phyloP scores from a whole-genome alignment of 1,284 basidiomycete genomes.

The Heterobasidion irregulare region DNA sequence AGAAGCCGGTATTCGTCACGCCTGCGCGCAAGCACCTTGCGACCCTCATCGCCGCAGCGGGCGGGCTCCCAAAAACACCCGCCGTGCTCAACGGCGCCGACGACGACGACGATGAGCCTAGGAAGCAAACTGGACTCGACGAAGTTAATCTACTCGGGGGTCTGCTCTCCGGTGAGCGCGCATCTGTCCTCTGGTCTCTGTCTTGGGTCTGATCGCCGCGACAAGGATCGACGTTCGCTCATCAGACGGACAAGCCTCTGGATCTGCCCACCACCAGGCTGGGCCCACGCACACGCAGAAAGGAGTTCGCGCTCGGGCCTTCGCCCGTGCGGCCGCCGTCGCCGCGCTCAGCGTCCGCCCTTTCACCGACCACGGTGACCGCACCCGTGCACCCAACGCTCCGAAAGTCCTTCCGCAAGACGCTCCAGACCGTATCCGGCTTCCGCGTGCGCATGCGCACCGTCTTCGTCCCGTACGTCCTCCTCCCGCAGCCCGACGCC shows the following conservation, averaged over 20 bases:
- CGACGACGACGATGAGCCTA: constrained; percentile 23
- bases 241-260: constrained; percentile 24
- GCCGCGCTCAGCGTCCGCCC: constrained; percentile 1
- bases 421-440: constrained; percentile 68
- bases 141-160: constrained; percentile 79
- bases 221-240: constrained; percentile 38
- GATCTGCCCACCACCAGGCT: constrained; percentile 59
- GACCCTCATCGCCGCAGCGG: constrained; percentile 30
- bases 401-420: constrained; percentile 80
- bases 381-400: constrained; percentile 45
- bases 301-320: constrained; percentile 51
- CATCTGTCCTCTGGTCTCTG: neutral
- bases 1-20: constrained; percentile 49
- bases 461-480: constrained; percentile 76
- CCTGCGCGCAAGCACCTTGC: constrained; percentile 47
- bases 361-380: constrained; percentile 7
- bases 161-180: constrained; percentile 37
- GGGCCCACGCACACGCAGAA: constrained; percentile 50
- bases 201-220: neutral
- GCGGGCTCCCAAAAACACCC: constrained; percentile 19
- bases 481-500: constrained; percentile 31
- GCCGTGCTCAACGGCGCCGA: constrained; percentile 12
- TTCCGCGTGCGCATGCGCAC: constrained; percentile 86
- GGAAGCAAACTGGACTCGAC: constrained; percentile 42
- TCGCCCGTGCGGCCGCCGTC: neutral